Base-by-base conservation (phyloP, 2,329 filamentous ascomycete species). In the Dendryphion nanum region DNA sequence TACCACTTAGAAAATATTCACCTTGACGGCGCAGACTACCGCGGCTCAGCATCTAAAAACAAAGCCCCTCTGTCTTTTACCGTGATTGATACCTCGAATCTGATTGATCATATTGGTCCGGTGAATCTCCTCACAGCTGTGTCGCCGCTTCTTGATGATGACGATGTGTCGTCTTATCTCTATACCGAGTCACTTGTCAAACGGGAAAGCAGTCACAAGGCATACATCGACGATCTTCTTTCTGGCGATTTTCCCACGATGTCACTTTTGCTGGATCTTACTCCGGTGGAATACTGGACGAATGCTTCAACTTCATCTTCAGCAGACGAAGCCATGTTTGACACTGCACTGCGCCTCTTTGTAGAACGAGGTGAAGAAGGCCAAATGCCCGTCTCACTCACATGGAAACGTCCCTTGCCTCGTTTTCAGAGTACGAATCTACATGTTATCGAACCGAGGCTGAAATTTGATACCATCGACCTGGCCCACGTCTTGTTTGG, bases 21-120 rank as follows among this genome's bases (percentile, higher is more conserved):
- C 2, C 61, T 82, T 4, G 70, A 77, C 32, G 31, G 53, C 2
- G 42, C 41, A 1, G 64, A 67, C 3, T 80, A 79, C 45, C n/a
- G n/a, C n/a, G n/a, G n/a, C n/a, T n/a, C n/a, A n/a, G n/a, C 4
- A 4, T n/a, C 32, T 14, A 21, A 32, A n/a, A 52, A 54, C 2
- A 34, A 38, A 12, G 71, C 66, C 1, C 72, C 75, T 0, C 57
- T 46, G 4, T 30, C 38, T 3, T 83, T 82, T 47, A 71, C 81
- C 49, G 63, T 76, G 4, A 76, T 83, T 37, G 78, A 83, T 44
- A 79, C 76, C 0, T 78, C 55, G 37, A 73, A 71, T 36, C 55
- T 78, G 8, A 53, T 63, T 2, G 72, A 76, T 39, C 63, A 70
- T 34, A 15, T 72, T 6, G 74, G 73, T 14, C 40, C 53, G 8